Percentiles rank a stretch among this genome's conserved stretches.
Evolutionary conservation across 2,329 filamentous ascomycete genomes (phyloP).

Genomic region (Fusarium temperatum): DNA sequence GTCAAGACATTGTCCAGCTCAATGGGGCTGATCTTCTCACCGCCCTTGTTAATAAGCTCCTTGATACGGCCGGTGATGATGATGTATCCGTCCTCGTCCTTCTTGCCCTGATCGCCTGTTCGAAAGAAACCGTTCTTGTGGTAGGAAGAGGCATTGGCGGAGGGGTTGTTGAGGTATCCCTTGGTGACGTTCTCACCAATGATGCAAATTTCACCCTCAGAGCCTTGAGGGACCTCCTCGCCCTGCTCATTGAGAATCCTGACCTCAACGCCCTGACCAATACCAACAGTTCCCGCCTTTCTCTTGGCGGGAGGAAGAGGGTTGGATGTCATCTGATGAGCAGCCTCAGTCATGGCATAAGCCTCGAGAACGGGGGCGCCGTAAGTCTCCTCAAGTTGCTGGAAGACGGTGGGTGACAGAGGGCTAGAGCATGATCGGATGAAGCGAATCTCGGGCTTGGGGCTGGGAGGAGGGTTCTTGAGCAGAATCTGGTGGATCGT

Average conservation of each 20-base stretch:
- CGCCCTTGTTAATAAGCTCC: slow-evolving; percentile 90
- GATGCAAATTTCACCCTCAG: slow-evolving; percentile 85
- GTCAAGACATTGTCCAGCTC: slow-evolving; percentile 85
- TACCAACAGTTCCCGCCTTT: slow-evolving; percentile 82
- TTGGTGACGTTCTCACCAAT: slow-evolving; percentile 83
- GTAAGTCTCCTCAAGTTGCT: slow-evolving; percentile 79
- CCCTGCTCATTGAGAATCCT: slow-evolving; percentile 78
- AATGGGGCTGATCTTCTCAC: slow-evolving; percentile 89
- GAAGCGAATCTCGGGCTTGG: slow-evolving; percentile 80
- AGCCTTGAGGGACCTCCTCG: slow-evolving; percentile 72
- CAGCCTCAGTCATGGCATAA: slow-evolving; percentile 92
- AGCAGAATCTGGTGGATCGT: slow-evolving; percentile 92
- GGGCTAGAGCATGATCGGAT: slow-evolving; percentile 89
- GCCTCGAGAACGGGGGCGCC: slow-evolving; percentile 86
- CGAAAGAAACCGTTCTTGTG: slow-evolving; percentile 83
- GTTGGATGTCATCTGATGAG: slow-evolving; percentile 85
- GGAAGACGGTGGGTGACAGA: slow-evolving; percentile 81
- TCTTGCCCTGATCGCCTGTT: slow-evolving; percentile 86
- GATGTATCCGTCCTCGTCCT: slow-evolving; percentile 82
- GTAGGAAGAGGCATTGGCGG: slow-evolving; percentile 79
- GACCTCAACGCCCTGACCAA: slow-evolving; percentile 85
- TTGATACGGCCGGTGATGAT: slow-evolving; percentile 93
- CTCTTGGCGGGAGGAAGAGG: slow-evolving; percentile 75
- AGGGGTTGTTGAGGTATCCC: slow-evolving; percentile 84
- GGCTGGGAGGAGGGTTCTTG: slow-evolving; percentile 73